Base-by-base conservation (phyloP, 305 asterid genomes). In the Rubia occidens region DNA sequence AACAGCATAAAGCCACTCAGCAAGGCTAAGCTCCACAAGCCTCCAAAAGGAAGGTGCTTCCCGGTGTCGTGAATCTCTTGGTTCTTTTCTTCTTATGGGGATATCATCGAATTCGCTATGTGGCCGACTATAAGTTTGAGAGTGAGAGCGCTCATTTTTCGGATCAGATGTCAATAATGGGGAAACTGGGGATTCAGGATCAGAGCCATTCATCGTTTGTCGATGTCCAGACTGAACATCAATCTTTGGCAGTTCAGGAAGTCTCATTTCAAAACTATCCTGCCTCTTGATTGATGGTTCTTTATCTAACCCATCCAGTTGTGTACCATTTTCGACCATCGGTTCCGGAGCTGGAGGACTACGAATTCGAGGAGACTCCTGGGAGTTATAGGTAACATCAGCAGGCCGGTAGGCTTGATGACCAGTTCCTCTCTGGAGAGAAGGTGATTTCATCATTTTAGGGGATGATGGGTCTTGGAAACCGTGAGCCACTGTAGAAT, bases 81-180 rank as follows among this genome's bases (percentile, higher is more conserved):
- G 63, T 74, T 84, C 87, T 80, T 76, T 79, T 60, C 82, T 72
- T 64, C 80, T 67, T 74, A 80, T 68, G 20, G 90, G 85, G 63
- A 75, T 68, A 68, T 82, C 87, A 75, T 88, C 96, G 66, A 78
- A 89, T 55, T 85, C 75, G 68, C 85, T 82, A 77, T 58, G 84
- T 43, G 99, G 99, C 40, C 99, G 91, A 71, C 99, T 88, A 81
- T 88, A 95, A 59, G 99, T 91, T 77, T 95, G 99, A 29, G 99
- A 95, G 81, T 95, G 99, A 51, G 97, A 95, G 42, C 99, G 96
- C 72, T 95, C 99, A 79, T 91, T 91, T 73, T 88, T 82, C 4
- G 99, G 99, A 76, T 95, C 99, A 62, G 99, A 95, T 77, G 98
- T 95, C 94, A 95, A 82, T 73, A 95, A 95, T 20, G 97, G 99